Conservation (phyloP, 345 rosid species). For the Boechera stricta region DNA sequence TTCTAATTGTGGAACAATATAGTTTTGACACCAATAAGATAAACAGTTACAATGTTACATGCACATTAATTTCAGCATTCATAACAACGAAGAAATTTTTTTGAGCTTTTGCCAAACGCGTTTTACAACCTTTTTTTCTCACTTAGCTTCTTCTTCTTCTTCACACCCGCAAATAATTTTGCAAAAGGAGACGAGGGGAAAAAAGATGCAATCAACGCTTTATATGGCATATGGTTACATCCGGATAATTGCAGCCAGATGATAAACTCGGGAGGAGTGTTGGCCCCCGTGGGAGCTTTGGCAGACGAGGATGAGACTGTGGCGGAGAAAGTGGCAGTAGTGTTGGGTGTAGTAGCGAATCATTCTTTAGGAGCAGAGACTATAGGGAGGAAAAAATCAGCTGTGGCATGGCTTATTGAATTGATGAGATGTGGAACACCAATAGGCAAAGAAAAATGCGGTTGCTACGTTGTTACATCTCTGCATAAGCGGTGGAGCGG, state of each 20-base stretch:
- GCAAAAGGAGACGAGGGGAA: constrained; percentile 55
- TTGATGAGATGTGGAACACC: constrained; percentile 88
- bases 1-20: not conserved
- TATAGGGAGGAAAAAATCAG: constrained; percentile 69
- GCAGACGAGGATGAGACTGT: constrained; percentile 60
- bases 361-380: constrained; percentile 69
- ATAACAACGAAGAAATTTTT: not conserved
- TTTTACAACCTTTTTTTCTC: not conserved
- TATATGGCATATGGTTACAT: constrained; percentile 71
- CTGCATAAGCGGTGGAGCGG: constrained; percentile 67
- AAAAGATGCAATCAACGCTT: constrained; percentile 74
- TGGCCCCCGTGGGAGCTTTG: constrained; percentile 68
- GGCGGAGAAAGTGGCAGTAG: constrained; percentile 75
- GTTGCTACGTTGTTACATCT: constrained; percentile 83
- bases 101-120: constrained; percentile 29
- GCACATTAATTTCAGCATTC: not conserved
- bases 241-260: constrained; percentile 63
- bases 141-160: not conserved
- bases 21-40: not conserved
- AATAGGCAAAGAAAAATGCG: constrained; percentile 83
- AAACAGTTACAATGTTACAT: constrained; percentile 10
- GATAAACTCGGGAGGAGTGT: constrained; percentile 63
- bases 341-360: constrained; percentile 63
- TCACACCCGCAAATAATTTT: not conserved
- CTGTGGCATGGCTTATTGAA: constrained; percentile 44